Base-by-base conservation (phyloP, 2,329 filamentous ascomycete species). In the Neopestalotiopsis rosae region DNA sequence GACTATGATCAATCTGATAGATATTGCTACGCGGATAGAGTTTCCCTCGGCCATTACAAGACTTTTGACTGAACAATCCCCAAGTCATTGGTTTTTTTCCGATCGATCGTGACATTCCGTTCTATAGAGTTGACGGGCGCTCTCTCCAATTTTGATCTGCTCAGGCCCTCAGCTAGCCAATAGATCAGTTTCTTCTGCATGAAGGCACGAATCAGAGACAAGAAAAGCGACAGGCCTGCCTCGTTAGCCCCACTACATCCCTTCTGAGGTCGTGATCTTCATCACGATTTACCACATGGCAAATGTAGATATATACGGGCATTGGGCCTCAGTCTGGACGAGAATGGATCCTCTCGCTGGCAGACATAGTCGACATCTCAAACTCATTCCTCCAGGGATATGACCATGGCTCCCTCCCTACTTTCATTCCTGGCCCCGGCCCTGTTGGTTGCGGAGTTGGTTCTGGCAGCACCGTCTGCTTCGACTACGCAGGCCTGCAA, bases 401-500 rank as follows among this genome's bases (percentile, higher is more conserved):
- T 17, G 24, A 40, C 17, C 10, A 40, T 62, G 28, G 14, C n/a
- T 62, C 63, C 56, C 28, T 45, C 38, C 12, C 14, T 58, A 5
- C 4, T 17, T 65, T 65, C 42, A 7, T 13, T 65, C 13, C 30
- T 65, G 62, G 40, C 42, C n/a, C 34, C 61, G 17, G 28, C 24
- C 2, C 45, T 67, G 24, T 24, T 49, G 13, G 28, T 59, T 13
- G 40, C 13, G 4, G 42, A 45, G 28, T 3, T 13, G 24, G 52
- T 14, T 14, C 13, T 24, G 34, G 63, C 67, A 7, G 67, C 62
- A 4, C 67, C 67, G 9, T 58, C 32, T 49, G 62, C 52, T n/a
- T 66, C 68, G 14, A 70, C 69, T 2, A 34, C 66, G n/a, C 56
- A 69, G 42, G 69, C 69, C 34, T 72, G 71, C 68, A 40, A 40